Base-by-base conservation (phyloP, 1,284 basidiomycete species). In the Flammula alnicola region DNA sequence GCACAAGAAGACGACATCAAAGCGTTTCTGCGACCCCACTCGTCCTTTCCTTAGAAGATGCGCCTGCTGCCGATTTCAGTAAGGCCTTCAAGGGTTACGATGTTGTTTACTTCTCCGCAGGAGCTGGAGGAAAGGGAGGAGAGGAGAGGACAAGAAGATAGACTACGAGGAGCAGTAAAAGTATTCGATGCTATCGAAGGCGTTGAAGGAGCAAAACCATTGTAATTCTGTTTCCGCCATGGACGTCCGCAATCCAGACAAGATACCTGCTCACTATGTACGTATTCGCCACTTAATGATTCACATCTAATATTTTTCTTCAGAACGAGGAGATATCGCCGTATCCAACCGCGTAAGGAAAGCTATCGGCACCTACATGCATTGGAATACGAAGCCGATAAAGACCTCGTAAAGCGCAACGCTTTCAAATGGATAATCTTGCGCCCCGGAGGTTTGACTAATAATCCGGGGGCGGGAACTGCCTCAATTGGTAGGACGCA, bases 141-240 rank as follows among this genome's bases (percentile, higher is more conserved):
- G 67, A 74, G 8, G 84, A 86, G 51, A 69, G 87, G 26, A 88
- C 83, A 79, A 79, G 56, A 75, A 74, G 19, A 87, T 91, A 8
- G 89, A 91, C 63, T 82, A 83, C 59, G 79, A 84, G 88, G 85
- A 2, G 86, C 87, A 0, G 59, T 89, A 47, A 89, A 88, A 65
- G 79, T 86, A 0, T 90, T 84, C 60, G 85, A 89, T 58, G 88
- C 86, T 0, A 75, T 90, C 51, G 84, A 88, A 60, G 66, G 57
- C 2, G 71, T 81, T 0, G 61, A 73, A 27, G 72, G 75, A 1
- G 57, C 68, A 5, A 76, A 76, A 49, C 84, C 84, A 16, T 66
- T 77, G 22, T 90, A 36, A 74, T 91, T 31, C 65, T 88, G 78
- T 91, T 27, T 83, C 81, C 8, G 83, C 84, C 0, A 63, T 86